These are phyloP conservation scores for Esteya vermicola DNA, from an alignment of 2,329 filamentous ascomycete species.

Conservation along the genomic window DNA sequence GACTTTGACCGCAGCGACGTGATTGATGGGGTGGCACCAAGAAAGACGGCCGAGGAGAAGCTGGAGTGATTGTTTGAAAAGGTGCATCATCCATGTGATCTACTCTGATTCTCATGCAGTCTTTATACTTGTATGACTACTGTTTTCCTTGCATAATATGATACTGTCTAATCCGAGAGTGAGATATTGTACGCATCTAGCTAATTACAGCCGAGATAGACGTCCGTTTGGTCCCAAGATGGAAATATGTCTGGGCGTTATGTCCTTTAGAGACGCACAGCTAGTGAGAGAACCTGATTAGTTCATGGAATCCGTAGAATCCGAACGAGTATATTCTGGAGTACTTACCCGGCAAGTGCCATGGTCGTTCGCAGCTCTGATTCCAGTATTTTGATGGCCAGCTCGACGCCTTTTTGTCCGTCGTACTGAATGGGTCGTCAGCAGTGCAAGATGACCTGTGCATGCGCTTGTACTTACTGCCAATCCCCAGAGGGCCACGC, in stretches of 20 bases:
- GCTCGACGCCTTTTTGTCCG: background rate
- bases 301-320: background rate
- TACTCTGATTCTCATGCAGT: too few relatives aligned
- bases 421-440: background rate
- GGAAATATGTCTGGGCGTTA: background rate
- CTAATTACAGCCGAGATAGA: background rate
- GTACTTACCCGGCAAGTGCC: constrained; percentile 1
- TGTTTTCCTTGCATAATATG: too few relatives aligned
- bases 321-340: background rate
- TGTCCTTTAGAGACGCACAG: background rate
- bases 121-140: too few relatives aligned
- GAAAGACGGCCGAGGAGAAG: too few relatives aligned
- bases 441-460: background rate
- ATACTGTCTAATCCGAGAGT: too few relatives aligned
- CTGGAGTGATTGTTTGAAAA: too few relatives aligned
- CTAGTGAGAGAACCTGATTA: too few relatives aligned
- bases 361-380: background rate
- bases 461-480: background rate
- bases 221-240: background rate
- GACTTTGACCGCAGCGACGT: background rate
- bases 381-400: background rate
- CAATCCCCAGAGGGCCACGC: constrained; percentile 33
- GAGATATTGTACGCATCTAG: too few relatives aligned
- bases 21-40: background rate
- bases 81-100: too few relatives aligned